Evolutionary conservation across 2,329 filamentous ascomycete genomes (phyloP), one percentile per base, ranked within the genome.

Genomic region (Colletotrichum tropicale): DNA sequence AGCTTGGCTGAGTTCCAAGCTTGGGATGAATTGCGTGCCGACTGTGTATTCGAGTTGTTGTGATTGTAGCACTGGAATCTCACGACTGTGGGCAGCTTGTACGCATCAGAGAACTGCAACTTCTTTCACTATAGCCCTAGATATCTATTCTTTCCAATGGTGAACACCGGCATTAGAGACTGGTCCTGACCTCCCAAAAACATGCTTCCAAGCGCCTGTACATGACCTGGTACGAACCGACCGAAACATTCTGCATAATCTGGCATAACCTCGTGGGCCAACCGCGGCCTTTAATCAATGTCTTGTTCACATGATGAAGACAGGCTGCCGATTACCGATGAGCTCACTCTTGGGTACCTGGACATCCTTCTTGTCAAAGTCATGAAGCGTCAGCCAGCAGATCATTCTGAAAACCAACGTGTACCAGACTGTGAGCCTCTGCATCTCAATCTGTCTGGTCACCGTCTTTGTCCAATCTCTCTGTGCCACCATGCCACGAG

Each of bases 321-420:
- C 81, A 0, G 84, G 83, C 58, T 85, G 82, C 13, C 83, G 78
- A 26, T 81, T 85, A 0, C 80, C 84, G 24, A 81, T 82, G 8
- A 84, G 76, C 66, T 85, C 82, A 15, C 81, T 80, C 16, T 83
- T 83, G 16, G 79, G 76, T 1, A 84, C 76, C 38, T 83, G 81
- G 0, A 81, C 72, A 70, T 86, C 84, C 52, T 79, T 80, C 74
- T 84, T 84, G 70, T 85, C 80, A 32, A 85, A 85, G 48, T 85
- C 82, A 66, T 86, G 84, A n/a, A 85, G 71, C 43, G 82, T 78
- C 12, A 85, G 62, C 84, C 84, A 85, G 58, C 82, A 84, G 15
- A 85, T 58, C 84, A 85, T 86, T 12, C 84, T 76, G 48, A 85
- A 84, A 0, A 86, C 78, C 15, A 85, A 78, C 0, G 78, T 78